phyloP scores from a whole-genome alignment of 306 rosid species.

The Argentina anserina region DNA sequence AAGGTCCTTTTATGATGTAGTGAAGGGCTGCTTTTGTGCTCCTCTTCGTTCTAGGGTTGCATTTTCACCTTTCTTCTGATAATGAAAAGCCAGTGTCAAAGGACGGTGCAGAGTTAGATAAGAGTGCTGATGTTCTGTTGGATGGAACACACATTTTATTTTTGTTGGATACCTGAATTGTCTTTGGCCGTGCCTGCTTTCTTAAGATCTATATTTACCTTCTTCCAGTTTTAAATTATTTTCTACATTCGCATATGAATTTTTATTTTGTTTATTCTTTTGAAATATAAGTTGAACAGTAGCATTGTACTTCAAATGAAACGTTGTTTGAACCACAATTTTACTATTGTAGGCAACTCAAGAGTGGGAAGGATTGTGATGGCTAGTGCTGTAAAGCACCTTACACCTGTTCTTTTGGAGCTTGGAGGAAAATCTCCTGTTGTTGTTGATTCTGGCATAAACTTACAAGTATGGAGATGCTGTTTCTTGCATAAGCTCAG shows the following conservation, averaged over 20 bases:
- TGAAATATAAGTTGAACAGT: neutral
- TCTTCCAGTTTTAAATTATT: neutral
- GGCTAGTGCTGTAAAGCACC: conserved; percentile 97
- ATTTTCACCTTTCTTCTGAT: neutral
- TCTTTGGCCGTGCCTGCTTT: neutral
- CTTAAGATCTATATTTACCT: no score
- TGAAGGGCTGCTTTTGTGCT: neutral
- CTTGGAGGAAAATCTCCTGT: conserved; percentile 97
- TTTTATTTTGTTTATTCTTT: neutral
- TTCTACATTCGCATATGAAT: neutral
- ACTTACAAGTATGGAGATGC: conserved; percentile 48
- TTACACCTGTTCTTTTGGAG: conserved; percentile 94
- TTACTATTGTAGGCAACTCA: conserved; percentile 57
- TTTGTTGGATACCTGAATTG: neutral
- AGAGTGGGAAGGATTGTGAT: conserved; percentile 82
- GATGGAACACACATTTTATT: no score
- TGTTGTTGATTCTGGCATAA: conserved; percentile 70
- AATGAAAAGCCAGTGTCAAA: neutral
- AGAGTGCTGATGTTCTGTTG: neutral
- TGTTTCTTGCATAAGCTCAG: neutral
- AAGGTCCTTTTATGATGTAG: neutral
- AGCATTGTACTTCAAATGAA: neutral
- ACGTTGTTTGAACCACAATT: neutral
- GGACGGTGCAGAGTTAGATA: neutral
- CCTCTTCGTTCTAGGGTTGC: neutral